phyloP scores from a whole-genome alignment of 495 filamentous ascomycete species.

The Penicillium samsonianum region DNA sequence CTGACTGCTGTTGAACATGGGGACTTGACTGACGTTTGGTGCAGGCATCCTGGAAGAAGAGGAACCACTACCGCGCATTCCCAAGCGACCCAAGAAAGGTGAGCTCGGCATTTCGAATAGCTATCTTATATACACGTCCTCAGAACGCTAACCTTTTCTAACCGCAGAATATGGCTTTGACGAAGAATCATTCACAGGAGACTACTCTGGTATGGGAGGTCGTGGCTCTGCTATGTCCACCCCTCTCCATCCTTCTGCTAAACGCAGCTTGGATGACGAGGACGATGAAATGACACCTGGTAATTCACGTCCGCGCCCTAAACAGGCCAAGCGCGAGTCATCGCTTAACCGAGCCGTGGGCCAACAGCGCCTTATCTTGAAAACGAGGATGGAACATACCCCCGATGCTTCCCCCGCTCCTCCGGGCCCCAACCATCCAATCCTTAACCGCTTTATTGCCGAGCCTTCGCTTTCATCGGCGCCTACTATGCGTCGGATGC shows the following conservation, averaged over 20 bases:
- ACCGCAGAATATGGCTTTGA: slow-evolving; percentile 38
- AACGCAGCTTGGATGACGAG: slow-evolving; percentile 36
- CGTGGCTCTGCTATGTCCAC: slow-evolving; percentile 45
- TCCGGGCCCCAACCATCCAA: slow-evolving; percentile 48
- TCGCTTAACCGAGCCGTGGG: slow-evolving; percentile 39
- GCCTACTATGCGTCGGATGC: slow-evolving; percentile 56
- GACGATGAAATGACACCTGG: slow-evolving; percentile 43
- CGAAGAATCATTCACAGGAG: slow-evolving; percentile 39
- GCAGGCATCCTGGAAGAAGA: slow-evolving; percentile 63
- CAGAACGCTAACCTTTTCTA: slow-evolving; percentile 1
- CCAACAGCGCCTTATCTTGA: slow-evolving; percentile 50
- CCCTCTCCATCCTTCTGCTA: slow-evolving; percentile 41
- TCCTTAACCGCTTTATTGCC: slow-evolving; percentile 49
- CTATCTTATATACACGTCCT: slow-evolving; percentile 3
- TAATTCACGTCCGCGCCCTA: slow-evolving; percentile 37
- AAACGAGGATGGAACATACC: slow-evolving; percentile 51
- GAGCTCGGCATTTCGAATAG: slow-evolving; percentile 8
- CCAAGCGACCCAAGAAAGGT: slow-evolving; percentile 60
- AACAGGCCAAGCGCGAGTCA: slow-evolving; percentile 41
- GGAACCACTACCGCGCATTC: slow-evolving; percentile 56
- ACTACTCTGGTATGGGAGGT: slow-evolving; percentile 37
- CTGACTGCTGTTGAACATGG: not conserved
- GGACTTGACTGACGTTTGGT: slow-evolving; percentile 13
- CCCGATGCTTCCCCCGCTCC: slow-evolving; percentile 53
- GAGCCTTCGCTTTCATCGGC: slow-evolving; percentile 38